phyloP scores from a whole-genome alignment of 202 grass and related monocot genomes.

The Musa balbisiana region DNA sequence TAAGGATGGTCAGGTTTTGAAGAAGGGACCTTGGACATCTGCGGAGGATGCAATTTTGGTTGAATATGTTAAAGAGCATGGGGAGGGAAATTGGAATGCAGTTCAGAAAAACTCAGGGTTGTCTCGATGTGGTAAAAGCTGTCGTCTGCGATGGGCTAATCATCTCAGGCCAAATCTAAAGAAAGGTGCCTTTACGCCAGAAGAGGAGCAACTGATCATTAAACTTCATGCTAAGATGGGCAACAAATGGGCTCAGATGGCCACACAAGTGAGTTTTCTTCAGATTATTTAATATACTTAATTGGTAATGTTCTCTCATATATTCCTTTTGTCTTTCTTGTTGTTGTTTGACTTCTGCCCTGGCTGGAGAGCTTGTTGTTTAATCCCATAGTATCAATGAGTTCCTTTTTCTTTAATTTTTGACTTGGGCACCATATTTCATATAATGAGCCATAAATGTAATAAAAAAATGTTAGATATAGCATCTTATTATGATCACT shows the following conservation, averaged over 20 bases:
- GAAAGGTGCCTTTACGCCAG: conserved; percentile 32
- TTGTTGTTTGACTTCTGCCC: not conserved
- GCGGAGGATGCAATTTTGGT: conserved; percentile 37
- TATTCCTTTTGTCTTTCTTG: not conserved
- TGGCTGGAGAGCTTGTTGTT: too few species aligned
- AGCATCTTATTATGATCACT: too few species aligned
- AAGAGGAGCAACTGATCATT: conserved; percentile 32
- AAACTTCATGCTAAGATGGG: conserved; percentile 29
- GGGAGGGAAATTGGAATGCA: conserved; percentile 59
- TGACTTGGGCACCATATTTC: too few species aligned
- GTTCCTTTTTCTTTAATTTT: too few species aligned
- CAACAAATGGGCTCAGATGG: conserved; percentile 62
- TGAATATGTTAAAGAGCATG: conserved; percentile 39
- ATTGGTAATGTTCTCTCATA: not conserved
- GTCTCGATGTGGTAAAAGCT: conserved; percentile 66
- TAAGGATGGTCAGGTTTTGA: conserved; percentile 13
- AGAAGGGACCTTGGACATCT: conserved; percentile 60
- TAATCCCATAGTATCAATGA: too few species aligned
- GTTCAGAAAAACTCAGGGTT: conserved; percentile 45
- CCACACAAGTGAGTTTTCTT: conserved; percentile 18
- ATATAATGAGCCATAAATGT: too few species aligned
- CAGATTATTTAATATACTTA: not conserved
- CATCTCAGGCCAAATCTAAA: conserved; percentile 61
- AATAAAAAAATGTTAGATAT: too few species aligned
- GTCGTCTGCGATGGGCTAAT: conserved; percentile 66